Evolutionary conservation across 139 green algal genomes (phyloP), one percentile per base, ranked within the genome.

Genomic region (Picochlorum sp.): DNA sequence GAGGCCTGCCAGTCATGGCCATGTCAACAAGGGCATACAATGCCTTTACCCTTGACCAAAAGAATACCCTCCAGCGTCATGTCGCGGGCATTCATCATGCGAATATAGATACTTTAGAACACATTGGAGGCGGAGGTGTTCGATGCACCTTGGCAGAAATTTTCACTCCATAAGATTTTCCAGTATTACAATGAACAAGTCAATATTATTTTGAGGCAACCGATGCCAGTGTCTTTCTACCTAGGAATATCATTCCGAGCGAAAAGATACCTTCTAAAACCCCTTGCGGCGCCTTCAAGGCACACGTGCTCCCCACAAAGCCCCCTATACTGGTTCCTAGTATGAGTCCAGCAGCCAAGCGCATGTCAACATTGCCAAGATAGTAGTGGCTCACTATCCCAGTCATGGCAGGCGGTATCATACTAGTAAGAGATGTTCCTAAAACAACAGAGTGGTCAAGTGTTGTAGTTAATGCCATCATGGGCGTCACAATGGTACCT

Each of bases 51-150:
- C 49, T 61, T 1, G 87, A 96, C 3, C 89, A 96, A 75, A 71
- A 66, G 5, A 41, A 47, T 1, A 56, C 63, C 4, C 71, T 96
- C 44, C 76, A 65, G 6, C 72, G 81, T 38, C 87, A 96, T 68
- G 77, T 90, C 13, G 87, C 81, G 13, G 80, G 63, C 34, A 74
- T 97, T 52, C 74, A 89, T 47, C 88, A 96, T 74, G 81, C 87
- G 16, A 83, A 84, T 44, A 89, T 98, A 21, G 86, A 95, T 75
- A 96, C 87, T 7, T 68, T 98, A 49, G 92, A 98, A 80, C 70
- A 69, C 18, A 83, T 97, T 28, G 92, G 92, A 6, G 92, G 92
- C 3, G 92, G 92, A 49, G 81, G 92, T 9, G 92, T 98, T 64
- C 77, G 92, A 1, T 98, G 92, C 84, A 82, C 85, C 0, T 69